Conservation (phyloP, 2,329 filamentous ascomycete species). For the Ophiostoma novo-ulmi region DNA sequence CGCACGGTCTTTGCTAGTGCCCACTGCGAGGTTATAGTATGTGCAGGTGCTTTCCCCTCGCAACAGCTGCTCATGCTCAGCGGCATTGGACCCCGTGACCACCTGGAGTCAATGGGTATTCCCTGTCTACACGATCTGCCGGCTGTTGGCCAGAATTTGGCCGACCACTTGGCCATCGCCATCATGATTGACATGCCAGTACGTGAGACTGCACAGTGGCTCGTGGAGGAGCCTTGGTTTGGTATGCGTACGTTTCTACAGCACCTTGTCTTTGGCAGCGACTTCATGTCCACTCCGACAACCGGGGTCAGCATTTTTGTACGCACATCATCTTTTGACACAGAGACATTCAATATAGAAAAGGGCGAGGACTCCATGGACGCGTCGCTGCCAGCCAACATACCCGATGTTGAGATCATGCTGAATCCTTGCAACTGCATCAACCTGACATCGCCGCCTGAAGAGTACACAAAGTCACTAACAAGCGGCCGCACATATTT, state of each 20-base stretch:
- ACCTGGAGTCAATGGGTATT: slow-evolving; percentile 29
- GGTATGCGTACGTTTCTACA: slow-evolving; percentile 33
- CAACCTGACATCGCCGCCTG: slow-evolving; percentile 33
- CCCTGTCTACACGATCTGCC: slow-evolving; percentile 30
- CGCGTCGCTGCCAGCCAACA: slow-evolving; percentile 27
- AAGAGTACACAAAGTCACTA: slow-evolving; percentile 2
- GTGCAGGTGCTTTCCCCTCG: slow-evolving; percentile 31
- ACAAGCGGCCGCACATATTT: slow-evolving; percentile 27
- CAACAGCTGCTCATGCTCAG: slow-evolving; percentile 35
- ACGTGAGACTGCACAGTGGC: slow-evolving; percentile 29
- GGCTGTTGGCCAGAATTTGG: slow-evolving; percentile 30
- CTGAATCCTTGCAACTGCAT: slow-evolving; percentile 38
- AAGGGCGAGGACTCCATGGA: slow-evolving; percentile 27
- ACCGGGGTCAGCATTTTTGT: slow-evolving; percentile 30
- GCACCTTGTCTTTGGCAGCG: slow-evolving; percentile 32
- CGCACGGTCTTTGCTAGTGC: slow-evolving; percentile 29
- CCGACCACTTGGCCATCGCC: slow-evolving; percentile 32
- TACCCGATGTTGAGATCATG: slow-evolving; percentile 34
- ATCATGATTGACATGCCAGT: slow-evolving; percentile 31
- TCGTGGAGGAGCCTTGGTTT: slow-evolving; percentile 27
- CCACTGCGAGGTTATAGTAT: slow-evolving; percentile 34
- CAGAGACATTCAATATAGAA: slow-evolving; percentile 30
- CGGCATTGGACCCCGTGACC: slow-evolving; percentile 32
- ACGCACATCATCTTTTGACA: slow-evolving; percentile 31
- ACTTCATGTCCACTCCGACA: slow-evolving; percentile 29